Conservation (phyloP, 257 asterid species). For the Rhazya stricta region DNA sequence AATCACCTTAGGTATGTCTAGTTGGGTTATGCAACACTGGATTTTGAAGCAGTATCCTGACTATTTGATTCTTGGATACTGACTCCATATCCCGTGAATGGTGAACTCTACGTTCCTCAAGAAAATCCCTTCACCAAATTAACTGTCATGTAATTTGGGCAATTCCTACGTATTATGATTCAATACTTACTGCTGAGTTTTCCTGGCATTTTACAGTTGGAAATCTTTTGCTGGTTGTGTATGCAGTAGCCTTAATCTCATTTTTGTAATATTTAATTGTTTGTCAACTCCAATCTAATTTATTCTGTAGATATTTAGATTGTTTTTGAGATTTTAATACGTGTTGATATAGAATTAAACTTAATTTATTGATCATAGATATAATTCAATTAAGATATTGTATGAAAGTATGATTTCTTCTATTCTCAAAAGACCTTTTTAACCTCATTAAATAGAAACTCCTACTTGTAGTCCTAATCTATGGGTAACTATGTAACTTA, state of each 20-base stretch:
- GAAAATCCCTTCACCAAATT: background rate
- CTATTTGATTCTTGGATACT: background rate
- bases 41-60: background rate
- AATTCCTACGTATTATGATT: background rate
- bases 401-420: too few relatives aligned
- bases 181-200: background rate
- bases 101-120: background rate
- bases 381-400: too few relatives aligned
- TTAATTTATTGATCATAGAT: too few relatives aligned
- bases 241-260: background rate
- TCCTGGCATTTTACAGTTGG: background rate
- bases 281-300: too few relatives aligned
- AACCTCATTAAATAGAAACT: background rate
- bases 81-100: background rate
- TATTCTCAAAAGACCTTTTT: background rate
- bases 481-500: background rate
- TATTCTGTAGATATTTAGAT: too few relatives aligned
- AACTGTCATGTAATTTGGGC: background rate
- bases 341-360: too few relatives aligned
- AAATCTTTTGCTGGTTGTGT: too few relatives aligned
- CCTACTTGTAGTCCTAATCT: background rate
- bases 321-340: too few relatives aligned
- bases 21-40: background rate
- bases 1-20: background rate
- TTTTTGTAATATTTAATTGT: background rate